phyloP scores from a whole-genome alignment of 306 rosid genomes.

The Vicia sativa region DNA sequence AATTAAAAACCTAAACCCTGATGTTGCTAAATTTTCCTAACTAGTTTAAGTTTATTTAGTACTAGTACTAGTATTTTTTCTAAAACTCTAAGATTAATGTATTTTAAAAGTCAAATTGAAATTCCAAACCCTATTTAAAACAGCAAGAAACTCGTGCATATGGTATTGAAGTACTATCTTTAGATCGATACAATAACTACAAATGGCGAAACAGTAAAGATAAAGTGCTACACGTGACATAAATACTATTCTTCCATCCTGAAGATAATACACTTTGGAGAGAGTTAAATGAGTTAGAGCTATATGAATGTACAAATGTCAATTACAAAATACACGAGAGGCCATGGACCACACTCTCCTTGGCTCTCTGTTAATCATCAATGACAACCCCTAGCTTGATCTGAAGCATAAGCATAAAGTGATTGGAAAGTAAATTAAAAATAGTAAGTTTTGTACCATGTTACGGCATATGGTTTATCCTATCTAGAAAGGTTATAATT shows the following conservation, averaged over 20 bases:
- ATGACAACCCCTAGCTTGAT: constrained; percentile 26
- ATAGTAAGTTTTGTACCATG: constrained; percentile 23
- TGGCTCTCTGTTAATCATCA: constrained; percentile 25
- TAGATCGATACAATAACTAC: constrained; percentile 19
- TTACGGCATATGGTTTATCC: constrained; percentile 22
- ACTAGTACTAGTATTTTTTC: too few species aligned
- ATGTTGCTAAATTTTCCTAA: too few species aligned
- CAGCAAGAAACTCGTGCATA: not conserved
- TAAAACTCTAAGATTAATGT: too few species aligned
- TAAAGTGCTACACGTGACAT: constrained; percentile 72
- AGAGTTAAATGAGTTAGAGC: constrained; percentile 35
- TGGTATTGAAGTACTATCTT: constrained; percentile 3
- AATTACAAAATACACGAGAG: constrained; percentile 29
- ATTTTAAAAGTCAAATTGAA: not conserved
- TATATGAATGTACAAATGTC: constrained; percentile 23
- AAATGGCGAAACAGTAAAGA: constrained; percentile 62
- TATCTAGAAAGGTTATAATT: constrained; percentile 30
- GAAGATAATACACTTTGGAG: constrained; percentile 35
- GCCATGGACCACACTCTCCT: constrained; percentile 44
- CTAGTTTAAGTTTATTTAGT: too few species aligned
- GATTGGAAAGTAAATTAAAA: constrained; percentile 32
- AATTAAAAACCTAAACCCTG: too few species aligned
- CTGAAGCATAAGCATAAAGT: constrained; percentile 30
- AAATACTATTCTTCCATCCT: constrained; percentile 41
- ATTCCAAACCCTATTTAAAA: not conserved